Conservation (phyloP, 208 protist species). For the Leishmania tarentolae region DNA sequence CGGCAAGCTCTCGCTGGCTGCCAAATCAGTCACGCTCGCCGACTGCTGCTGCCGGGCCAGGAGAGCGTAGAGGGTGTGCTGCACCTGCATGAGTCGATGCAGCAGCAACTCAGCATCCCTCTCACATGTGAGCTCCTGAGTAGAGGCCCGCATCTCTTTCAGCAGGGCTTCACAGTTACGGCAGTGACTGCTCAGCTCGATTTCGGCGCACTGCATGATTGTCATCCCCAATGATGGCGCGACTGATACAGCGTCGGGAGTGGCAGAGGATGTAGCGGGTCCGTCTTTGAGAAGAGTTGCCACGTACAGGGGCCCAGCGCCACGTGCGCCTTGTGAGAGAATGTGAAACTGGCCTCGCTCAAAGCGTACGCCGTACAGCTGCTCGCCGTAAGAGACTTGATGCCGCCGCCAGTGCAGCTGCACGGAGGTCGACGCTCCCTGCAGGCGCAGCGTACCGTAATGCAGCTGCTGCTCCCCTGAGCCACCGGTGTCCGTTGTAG, state of each 20-base stretch:
- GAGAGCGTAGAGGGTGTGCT: conserved; percentile 56
- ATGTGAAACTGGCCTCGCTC: conserved; percentile 52
- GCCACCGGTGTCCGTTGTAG: conserved; percentile 4
- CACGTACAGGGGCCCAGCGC: conserved; percentile 52
- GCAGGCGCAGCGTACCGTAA: conserved; percentile 39
- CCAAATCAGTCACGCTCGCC: conserved; percentile 36
- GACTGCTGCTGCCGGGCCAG: conserved; percentile 51
- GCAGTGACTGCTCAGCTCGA: conserved; percentile 47
- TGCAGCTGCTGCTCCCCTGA: conserved; percentile 10
- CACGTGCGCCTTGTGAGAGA: conserved; percentile 54
- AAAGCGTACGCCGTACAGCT: conserved; percentile 47
- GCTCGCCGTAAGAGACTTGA: conserved; percentile 29
- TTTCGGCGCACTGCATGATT: conserved; percentile 47
- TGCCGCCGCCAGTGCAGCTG: conserved; percentile 24
- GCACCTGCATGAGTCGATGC: conserved; percentile 45
- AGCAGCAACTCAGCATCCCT: conserved; percentile 26
- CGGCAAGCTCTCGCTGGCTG: conserved; percentile 40
- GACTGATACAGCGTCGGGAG: background rate
- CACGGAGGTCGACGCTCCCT: background rate
- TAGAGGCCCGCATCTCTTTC: conserved; percentile 14
- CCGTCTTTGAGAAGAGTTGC: conserved; percentile 42
- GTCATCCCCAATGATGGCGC: conserved; percentile 30
- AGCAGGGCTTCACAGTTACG: conserved; percentile 37
- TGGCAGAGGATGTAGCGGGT: conserved; percentile 29
- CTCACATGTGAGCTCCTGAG: conserved; percentile 7